Base-by-base conservation (phyloP, 306 rosid genomes). In the Pterocarpus macrocarpus region DNA sequence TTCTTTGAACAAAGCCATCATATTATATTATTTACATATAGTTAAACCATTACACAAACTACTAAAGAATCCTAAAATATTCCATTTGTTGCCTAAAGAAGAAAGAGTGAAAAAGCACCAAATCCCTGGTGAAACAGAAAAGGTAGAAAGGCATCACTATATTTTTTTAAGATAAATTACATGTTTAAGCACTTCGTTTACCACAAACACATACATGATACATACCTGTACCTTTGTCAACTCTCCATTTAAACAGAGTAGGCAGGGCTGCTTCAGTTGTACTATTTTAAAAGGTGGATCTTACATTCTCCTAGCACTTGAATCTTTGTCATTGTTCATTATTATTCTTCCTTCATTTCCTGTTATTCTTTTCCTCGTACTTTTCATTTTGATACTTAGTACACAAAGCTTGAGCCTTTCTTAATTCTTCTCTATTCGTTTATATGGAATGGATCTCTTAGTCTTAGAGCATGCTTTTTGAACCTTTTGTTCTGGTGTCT, bases 231-330 rank as follows among this genome's bases (percentile, higher is more conserved):
- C 16, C 47, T 35, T 64, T 39, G 57, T 75, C 63, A 74, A 75
- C 78, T 71, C 64, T 56, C 69, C 77, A 55, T 64, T 35, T 38
- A 66, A 75, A 71, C 65, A 74, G 68, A 81, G 80, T 84, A 74
- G 89, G 80, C 67, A 85, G 41, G 28, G 73, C 77, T 83, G 80
- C 82, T 83, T 75, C 64, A 79, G 13, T 47, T 14, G 33, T 81
- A 78, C 88, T 89, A 90, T 84, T 55, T 92, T 52, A 52, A 92
- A 86, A 67, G 85, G 83, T 78, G 68, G 81, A 57, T 10, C 77
- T 16, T 69, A 63, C 66, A 50, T 80, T 34, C 82, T 87, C 56
- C 36, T 73, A 71, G 57, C 82, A 84, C 87, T 65, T 75, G 77
- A 34, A 75, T 47, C 72, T 80, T 59, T 63, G 55, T 56, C 64